phyloP scores from a whole-genome alignment of 352 stramenopile species.

The Globisporangium apiculatum region DNA sequence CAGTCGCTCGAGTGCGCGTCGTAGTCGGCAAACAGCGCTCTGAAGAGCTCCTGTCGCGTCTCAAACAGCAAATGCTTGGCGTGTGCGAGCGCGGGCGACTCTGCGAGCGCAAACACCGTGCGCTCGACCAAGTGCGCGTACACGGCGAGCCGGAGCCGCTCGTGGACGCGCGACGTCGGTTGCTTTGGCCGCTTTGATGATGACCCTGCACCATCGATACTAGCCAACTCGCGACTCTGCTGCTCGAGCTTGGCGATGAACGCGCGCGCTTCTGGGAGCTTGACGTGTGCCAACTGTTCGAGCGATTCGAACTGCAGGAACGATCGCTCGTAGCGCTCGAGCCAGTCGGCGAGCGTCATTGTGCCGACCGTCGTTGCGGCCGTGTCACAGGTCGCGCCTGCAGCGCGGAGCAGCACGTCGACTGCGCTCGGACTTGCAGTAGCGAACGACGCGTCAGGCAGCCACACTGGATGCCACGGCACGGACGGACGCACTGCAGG shows the following conservation, averaged over 20 bases:
- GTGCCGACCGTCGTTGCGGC: constrained; percentile 11
- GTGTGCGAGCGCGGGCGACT: constrained; percentile 25
- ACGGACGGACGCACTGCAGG: constrained; percentile 2
- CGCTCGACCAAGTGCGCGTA: constrained; percentile 40
- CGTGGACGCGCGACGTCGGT: constrained; percentile 23
- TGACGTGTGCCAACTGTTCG: constrained; percentile 36
- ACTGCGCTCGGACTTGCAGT: constrained; percentile 1
- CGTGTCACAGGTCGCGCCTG: constrained; percentile 2
- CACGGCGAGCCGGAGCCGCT: constrained; percentile 33
- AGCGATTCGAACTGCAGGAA: constrained; percentile 41
- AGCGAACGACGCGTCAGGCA: not conserved
- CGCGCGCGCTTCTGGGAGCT: constrained; percentile 36
- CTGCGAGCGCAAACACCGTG: constrained; percentile 23
- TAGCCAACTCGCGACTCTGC: constrained; percentile 4
- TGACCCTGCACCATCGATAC: not conserved
- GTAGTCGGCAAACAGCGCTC: constrained; percentile 40
- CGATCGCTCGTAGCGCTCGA: constrained; percentile 36
- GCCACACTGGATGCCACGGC: constrained; percentile 30
- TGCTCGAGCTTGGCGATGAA: constrained; percentile 38
- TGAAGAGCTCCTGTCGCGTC: constrained; percentile 33
- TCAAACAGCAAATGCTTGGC: constrained; percentile 20
- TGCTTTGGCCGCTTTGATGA: not conserved
- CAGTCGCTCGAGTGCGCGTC: constrained; percentile 11
- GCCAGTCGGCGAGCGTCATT: constrained; percentile 30
- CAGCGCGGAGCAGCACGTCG: constrained; percentile 4